Base-by-base conservation (phyloP, 306 rosid genomes). In the Begonia loranthoides region DNA sequence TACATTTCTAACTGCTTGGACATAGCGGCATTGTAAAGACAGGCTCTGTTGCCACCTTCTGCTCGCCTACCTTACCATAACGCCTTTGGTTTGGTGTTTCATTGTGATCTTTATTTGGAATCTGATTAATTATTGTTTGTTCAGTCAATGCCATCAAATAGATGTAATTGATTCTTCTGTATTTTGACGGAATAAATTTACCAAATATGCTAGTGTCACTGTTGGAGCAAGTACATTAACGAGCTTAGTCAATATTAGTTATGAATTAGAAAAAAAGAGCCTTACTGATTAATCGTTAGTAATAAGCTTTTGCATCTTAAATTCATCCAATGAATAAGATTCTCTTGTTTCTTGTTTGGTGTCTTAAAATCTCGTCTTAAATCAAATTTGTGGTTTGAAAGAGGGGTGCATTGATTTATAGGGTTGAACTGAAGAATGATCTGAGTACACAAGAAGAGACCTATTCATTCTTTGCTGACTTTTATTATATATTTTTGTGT, bases 21-120 rank as follows among this genome's bases (percentile, higher is more conserved):
- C 94, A 85, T 47, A 63, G 77, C 0, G 54, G 34, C 51, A 12
- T 40, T 0, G 73, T 77, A 28, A 74, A 84, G 62, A 83, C 77
- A 1, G 50, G 72, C 21, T 95, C 95, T 3, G 61, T 90, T 10
- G 88, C 36, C 1, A 68, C 62, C 5, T 90, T 38, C 56, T 59
- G 68, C 95, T 86, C 9, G 95, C 76, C 54, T 94, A 86, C 86
- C 94, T 83, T 63, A 92, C 92, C 12, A 94, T 93, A 86, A 67
- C 45, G 28, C 49, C 51, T 56, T 49, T 13, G 50, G 14, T 56
- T 22, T 17, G 10, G 38, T 24, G 2, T n/a, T 46, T 51, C 39
- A 17, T 49, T 43, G 13, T 21, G 51, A 41, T 60, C 12, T 14
- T n/a, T 51, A n/a, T 51, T 60, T 19, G 11, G 24, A 4, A 13